Evolutionary conservation across 345 rosid genomes (phyloP).

Genomic region (Aquilaria malaccensis): DNA sequence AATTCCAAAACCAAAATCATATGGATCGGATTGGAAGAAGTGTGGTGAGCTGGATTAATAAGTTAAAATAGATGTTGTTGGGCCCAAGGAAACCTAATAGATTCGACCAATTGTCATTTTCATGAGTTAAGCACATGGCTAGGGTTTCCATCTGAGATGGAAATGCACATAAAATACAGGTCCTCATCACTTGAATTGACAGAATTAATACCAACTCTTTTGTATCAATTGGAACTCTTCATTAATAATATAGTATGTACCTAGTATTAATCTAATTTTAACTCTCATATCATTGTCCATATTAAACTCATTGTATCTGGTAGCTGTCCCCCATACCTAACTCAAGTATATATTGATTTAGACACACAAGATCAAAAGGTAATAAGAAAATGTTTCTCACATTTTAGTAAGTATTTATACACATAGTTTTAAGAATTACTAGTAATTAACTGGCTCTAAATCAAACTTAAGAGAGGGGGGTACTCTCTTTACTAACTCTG

Average conservation of each 20-base stretch:
- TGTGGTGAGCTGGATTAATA: conserved; percentile 4
- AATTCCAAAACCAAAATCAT: conserved; percentile 26
- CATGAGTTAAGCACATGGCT: conserved; percentile 28
- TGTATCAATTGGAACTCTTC: conserved; percentile 8
- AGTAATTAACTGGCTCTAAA: too few relatives aligned
- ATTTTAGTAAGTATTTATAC: too few relatives aligned
- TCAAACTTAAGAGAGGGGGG: too few relatives aligned
- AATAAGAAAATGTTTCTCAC: too few relatives aligned
- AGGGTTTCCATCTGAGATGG: conserved; percentile 6
- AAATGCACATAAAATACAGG: conserved; percentile 2
- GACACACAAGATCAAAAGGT: too few relatives aligned
- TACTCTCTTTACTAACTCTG: too few relatives aligned
- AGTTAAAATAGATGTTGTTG: conserved; percentile 15
- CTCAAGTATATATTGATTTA: too few relatives aligned
- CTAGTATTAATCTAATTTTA: too few relatives aligned
- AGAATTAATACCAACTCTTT: conserved; percentile 24
- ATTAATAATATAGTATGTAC: background rate
- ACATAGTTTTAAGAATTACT: too few relatives aligned
- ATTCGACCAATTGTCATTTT: conserved; percentile 8
- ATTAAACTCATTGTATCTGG: too few relatives aligned
- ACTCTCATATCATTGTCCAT: too few relatives aligned
- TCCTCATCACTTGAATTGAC: conserved; percentile 21
- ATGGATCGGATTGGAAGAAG: conserved; percentile 20
- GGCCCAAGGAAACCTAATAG: conserved; percentile 19
- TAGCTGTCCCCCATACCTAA: too few relatives aligned